phyloP scores from a whole-genome alignment of 2,329 filamentous ascomycete genomes.

The Trichoderma asperellum region DNA sequence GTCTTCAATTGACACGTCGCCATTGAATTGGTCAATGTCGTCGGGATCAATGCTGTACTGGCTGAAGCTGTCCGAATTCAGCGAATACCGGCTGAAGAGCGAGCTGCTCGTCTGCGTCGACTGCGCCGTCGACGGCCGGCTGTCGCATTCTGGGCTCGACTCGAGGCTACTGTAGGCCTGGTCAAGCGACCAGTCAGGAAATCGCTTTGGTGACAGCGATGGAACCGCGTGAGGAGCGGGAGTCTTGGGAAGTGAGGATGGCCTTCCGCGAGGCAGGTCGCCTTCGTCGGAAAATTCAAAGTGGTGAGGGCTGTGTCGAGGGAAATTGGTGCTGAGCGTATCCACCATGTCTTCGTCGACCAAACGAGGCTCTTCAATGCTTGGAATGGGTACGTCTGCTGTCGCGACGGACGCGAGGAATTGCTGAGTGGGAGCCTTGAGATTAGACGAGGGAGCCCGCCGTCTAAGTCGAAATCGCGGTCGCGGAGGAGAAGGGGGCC shows the following conservation, averaged over 20 bases:
- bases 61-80: constrained; percentile 58
- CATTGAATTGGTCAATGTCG: constrained; percentile 34
- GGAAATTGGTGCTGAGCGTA: constrained; percentile 40
- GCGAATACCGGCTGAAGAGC: constrained; percentile 60
- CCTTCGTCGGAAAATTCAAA: constrained; percentile 37
- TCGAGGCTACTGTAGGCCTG: constrained; percentile 61
- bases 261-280: constrained; percentile 45
- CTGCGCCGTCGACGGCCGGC: constrained; percentile 62
- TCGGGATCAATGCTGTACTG: constrained; percentile 55
- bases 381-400: constrained; percentile 66
- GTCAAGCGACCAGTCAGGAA: constrained; percentile 63
- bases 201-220: constrained; percentile 51
- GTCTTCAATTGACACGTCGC: constrained; percentile 38
- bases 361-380: constrained; percentile 61
- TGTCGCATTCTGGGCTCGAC: constrained; percentile 62
- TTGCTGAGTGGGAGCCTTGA: constrained; percentile 63
- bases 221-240: constrained; percentile 55
- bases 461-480: constrained; percentile 60
- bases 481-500: constrained; percentile 55
- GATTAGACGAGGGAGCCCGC: constrained; percentile 56
- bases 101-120: constrained; percentile 63
- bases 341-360: constrained; percentile 52
- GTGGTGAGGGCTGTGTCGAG: constrained; percentile 43
- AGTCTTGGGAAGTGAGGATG: constrained; percentile 62
- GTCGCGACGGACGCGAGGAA: constrained; percentile 70